A percentile compares a stretch with the other conserved stretches of the same genome.
phyloP scores from a whole-genome alignment of 768 basidiomycete genomes.

The Phlegmacium glaucopus region DNA sequence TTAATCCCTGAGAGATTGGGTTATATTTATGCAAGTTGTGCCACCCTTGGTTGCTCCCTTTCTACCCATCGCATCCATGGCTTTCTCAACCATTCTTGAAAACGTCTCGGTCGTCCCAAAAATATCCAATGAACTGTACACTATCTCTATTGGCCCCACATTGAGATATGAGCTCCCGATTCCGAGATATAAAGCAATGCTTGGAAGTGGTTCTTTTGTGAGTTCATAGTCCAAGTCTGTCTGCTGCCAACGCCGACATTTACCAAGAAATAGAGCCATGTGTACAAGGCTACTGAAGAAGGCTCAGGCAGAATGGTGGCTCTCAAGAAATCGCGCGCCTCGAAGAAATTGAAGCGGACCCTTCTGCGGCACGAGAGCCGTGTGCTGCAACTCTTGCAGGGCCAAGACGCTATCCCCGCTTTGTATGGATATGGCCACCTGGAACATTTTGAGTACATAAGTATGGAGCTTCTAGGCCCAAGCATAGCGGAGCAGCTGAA shows the following conservation, averaged over 20 bases:
- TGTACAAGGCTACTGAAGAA: slow-evolving; percentile 19
- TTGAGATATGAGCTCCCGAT: slow-evolving; percentile 16
- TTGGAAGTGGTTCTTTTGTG: slow-evolving; percentile 1
- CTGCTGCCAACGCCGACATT: slow-evolving; percentile 4
- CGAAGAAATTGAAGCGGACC: no score
- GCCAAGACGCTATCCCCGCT: slow-evolving; percentile 28
- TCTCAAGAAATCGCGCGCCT: slow-evolving; percentile 30
- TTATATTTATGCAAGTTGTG: no score
- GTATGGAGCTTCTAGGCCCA: slow-evolving; percentile 27
- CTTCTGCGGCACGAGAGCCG: no score
- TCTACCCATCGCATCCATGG: no score
- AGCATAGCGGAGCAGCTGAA: slow-evolving; percentile 17
- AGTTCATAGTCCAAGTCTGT: slow-evolving; percentile 1
- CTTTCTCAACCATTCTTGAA: no score
- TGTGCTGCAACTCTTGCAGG: slow-evolving; percentile 24
- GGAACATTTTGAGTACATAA: slow-evolving; percentile 33
- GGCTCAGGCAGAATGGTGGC: slow-evolving; percentile 19
- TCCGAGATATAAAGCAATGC: slow-evolving; percentile 10
- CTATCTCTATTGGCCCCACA: no score
- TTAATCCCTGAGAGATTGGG: no score
- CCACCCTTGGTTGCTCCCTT: no score
- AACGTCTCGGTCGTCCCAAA: no score
- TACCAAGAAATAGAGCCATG: slow-evolving; percentile 16
- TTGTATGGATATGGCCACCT: slow-evolving; percentile 28
- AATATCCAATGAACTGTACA: no score